Conservation (phyloP, 1,139 yeast genomes). For the Lodderomyces orthopsilosis region DNA sequence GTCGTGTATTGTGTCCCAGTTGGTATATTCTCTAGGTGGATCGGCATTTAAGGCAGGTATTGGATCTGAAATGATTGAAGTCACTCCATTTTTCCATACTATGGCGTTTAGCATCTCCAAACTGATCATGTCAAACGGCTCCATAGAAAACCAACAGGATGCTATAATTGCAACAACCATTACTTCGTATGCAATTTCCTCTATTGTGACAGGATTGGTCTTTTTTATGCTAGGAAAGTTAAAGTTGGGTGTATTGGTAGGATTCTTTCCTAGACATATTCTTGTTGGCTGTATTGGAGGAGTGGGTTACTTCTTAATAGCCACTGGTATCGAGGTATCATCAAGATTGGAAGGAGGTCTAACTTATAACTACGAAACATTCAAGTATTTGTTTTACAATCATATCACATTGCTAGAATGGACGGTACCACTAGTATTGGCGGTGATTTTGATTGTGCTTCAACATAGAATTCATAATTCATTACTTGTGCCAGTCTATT, state of each 20-base stretch:
- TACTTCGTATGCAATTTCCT: slow-evolving; percentile 76
- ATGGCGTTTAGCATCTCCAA: slow-evolving; percentile 77
- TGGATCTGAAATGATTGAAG: slow-evolving; percentile 98
- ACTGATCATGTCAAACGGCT: slow-evolving; percentile 48
- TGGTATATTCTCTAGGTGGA: slow-evolving; percentile 86
- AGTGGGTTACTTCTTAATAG: slow-evolving; percentile 87
- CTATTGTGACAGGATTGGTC: slow-evolving; percentile 81
- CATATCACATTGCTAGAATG: slow-evolving; percentile 58
- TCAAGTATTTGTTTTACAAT: slow-evolving; percentile 42
- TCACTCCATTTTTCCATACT: slow-evolving; percentile 94
- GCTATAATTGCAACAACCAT: slow-evolving; percentile 84
- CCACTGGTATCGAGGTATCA: slow-evolving; percentile 88
- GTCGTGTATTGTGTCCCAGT: slow-evolving; percentile 82
- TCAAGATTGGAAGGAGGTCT: slow-evolving; percentile 76
- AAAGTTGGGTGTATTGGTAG: slow-evolving; percentile 79
- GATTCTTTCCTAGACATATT: slow-evolving; percentile 94
- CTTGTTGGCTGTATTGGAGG: slow-evolving; percentile 98
- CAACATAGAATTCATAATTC: slow-evolving; percentile 71
- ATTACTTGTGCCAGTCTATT: slow-evolving; percentile 75
- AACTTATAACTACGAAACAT: slow-evolving; percentile 57
- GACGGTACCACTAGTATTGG: slow-evolving; percentile 65
- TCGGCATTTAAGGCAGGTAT: slow-evolving; percentile 86
- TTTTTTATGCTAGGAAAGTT: slow-evolving; percentile 77
- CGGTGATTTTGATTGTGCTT: slow-evolving; percentile 56
- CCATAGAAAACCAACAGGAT: slow-evolving; percentile 40